Base-by-base conservation (phyloP, 257 asterid species). In the Nicotiana noctiflora region DNA sequence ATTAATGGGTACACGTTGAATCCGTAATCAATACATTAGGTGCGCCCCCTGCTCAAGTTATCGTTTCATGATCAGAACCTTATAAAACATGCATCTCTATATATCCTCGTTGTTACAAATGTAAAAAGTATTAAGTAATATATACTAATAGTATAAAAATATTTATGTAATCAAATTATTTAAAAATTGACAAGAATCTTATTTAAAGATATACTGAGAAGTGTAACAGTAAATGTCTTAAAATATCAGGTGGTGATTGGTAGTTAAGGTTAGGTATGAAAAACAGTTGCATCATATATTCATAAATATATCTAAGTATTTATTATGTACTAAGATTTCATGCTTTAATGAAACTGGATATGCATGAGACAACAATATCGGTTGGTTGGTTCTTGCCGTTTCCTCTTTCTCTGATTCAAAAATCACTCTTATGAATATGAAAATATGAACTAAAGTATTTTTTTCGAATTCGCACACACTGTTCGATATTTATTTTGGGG, bases 291-390 rank as follows among this genome's bases (percentile, higher is more conserved):
- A 76, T 55, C 44, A 74, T 49, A 49, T 49, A 12, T 1, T 11
- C 25, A 52, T 40, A 68, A 19, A 70, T 19, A 53, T 1, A 53
- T 14, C 8, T 14, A 51, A 13, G n/a, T 53, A 15, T 14, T 53
- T 53, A 5, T 13, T 53, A 5, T 74, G 4, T 37, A 80, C 77
- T 67, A 77, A 80, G 83, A 74, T 63, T 83, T 81, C 74, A 21
- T 55, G 14, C 25, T 56, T 53, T 49, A 25, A 67, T 53, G 27
- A 32, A 81, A 57, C 66, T 6, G 29, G 63, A 70, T 81, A 70
- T 63, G 79, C 60, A 21, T 29, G 56, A 37, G 66, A 79, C 82
- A 79, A 79, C 79, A 44, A 77, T 68, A 81, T 81, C 80, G 49
- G 34, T 25, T 40, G 21, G 61, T 49, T 78, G 75, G 78, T 62